Percentiles rank a stretch among this genome's conserved stretches.
These are phyloP conservation scores for Boletus hoseneyae DNA, from an alignment of 1,284 basidiomycete genomes.

Conservation along the genomic window DNA sequence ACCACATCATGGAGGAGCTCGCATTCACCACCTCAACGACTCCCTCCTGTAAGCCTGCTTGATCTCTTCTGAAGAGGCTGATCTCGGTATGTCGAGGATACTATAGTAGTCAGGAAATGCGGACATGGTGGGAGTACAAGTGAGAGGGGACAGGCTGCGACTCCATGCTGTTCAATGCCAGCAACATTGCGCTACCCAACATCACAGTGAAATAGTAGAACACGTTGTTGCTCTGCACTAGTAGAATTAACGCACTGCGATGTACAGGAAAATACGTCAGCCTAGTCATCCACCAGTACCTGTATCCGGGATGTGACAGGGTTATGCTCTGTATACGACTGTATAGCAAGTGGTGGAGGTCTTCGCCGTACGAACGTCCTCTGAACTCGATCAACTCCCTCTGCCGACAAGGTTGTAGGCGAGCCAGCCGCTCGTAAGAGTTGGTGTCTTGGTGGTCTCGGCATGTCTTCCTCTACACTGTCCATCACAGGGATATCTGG, in stretches of 20 bases:
- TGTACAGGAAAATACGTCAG: background rate
- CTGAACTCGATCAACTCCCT: conserved; percentile 29
- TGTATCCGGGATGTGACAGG: conserved; percentile 12
- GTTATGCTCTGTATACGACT: conserved; percentile 10
- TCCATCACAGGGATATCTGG: background rate
- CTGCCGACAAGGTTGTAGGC: conserved; percentile 29
- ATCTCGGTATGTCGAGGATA: conserved; percentile 54
- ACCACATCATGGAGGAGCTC: conserved; percentile 4
- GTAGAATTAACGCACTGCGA: conserved; percentile 4
- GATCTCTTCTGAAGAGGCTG: conserved; percentile 70
- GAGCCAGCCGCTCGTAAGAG: conserved; percentile 31
- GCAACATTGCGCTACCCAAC: background rate
- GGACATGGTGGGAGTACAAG: conserved; percentile 41
- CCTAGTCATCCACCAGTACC: conserved; percentile 22
- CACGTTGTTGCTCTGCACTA: background rate
- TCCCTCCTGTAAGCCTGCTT: conserved; percentile 82
- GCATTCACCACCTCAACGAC: conserved; percentile 51
- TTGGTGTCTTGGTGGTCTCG: conserved; percentile 30
- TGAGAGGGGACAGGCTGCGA: conserved; percentile 3
- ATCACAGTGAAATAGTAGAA: conserved; percentile 5
- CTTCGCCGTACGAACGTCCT: conserved; percentile 44
- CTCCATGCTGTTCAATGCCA: conserved; percentile 10
- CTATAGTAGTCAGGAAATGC: conserved; percentile 76
- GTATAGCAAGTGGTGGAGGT: conserved; percentile 37
- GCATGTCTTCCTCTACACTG: conserved; percentile 6